phyloP scores from a whole-genome alignment of 768 basidiomycete genomes.

The Astraeus odoratus region DNA sequence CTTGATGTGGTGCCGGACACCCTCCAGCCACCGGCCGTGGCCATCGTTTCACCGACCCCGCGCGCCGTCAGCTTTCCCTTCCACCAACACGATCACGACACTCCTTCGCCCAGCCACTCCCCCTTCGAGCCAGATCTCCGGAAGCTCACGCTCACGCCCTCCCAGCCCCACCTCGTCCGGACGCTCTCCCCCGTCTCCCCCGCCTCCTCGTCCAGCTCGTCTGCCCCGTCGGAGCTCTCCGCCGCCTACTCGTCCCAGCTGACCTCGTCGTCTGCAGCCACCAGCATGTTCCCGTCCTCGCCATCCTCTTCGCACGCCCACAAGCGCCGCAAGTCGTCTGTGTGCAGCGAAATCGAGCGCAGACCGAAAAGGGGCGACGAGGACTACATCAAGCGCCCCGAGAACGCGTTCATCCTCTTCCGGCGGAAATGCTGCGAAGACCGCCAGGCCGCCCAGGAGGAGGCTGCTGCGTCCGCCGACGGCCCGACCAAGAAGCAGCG shows the following conservation, averaged over 20 bases:
- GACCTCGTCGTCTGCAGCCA: slow-evolving; percentile 22
- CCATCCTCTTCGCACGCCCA: too few relatives aligned
- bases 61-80: slow-evolving; percentile 43
- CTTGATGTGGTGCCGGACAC: slow-evolving; percentile 72
- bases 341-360: slow-evolving; percentile 44
- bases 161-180: slow-evolving; percentile 32
- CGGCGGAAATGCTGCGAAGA: slow-evolving; percentile 73
- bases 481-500: slow-evolving; percentile 63
- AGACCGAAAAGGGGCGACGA: slow-evolving; percentile 61
- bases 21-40: slow-evolving; percentile 44
- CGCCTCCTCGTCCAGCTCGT: slow-evolving; percentile 25
- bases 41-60: slow-evolving; percentile 56
- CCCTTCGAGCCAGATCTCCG: slow-evolving; percentile 69
- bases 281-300: slow-evolving; percentile 25
- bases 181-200: slow-evolving; percentile 37
- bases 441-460: slow-evolving; percentile 49
- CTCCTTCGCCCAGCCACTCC: slow-evolving; percentile 60
- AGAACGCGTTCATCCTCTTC: slow-evolving; percentile 83
- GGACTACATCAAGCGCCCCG: slow-evolving; percentile 77
- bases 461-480: slow-evolving; percentile 26
- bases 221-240: slow-evolving; percentile 36
- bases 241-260: slow-evolving; percentile 28
- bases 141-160: slow-evolving; percentile 38
- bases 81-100: slow-evolving; percentile 30
- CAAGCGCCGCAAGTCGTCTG: slow-evolving; percentile 47